Base-by-base conservation (phyloP, 108 stramenopile genomes). In the Stephanodiscus minutulus region DNA sequence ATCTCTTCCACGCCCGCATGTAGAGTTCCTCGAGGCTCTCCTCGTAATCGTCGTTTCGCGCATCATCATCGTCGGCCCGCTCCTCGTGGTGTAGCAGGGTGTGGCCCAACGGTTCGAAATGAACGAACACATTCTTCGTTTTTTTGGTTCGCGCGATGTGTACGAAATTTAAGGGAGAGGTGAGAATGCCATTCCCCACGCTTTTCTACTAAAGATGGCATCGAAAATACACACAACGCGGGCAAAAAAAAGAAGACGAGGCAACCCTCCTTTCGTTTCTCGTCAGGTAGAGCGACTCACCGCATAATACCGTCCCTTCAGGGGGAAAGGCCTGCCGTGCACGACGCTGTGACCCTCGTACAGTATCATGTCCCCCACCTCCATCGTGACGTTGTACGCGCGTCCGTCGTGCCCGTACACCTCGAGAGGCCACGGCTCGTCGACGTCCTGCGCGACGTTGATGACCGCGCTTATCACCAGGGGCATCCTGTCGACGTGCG, bases 381-480 rank as follows among this genome's bases (percentile, higher is more conserved):
- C 67, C 66, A 88, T 83, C 17, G 87, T 88, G 37, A 88, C 64
- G 64, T 96, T 96, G 69, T 83, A 65, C 3, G 93, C 94, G 56
- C 73, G 82, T n/a, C 96, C 97, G 73, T 93, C 89, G 78, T 97
- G 97, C 27, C 86, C 93, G 70, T 85, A 90, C 39, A 97, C 87
- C 81, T 95, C 94, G 72, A 97, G 36, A 2, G 68, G 68, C 79
- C 97, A 92, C 12, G 87, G 85, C 80, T 98, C 94, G 67, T 95
- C 92, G 25, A 90, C 91, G 76, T 96, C 96, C 82, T 97, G 95
- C 66, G 79, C 93, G 22, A 96, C 91, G 78, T 95, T 97, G 66
- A 97, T 88, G 41, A 97, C 96, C 5, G 92, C 95, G 1, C 87
- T 88, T n/a, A 79, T 77, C 9, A 96, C 96, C 54, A 96, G 78